Percentiles rank a stretch among this genome's conserved stretches.
These are phyloP conservation scores for Dimocarpus longan DNA, from an alignment of 345 rosid species.

Conservation along the genomic window DNA sequence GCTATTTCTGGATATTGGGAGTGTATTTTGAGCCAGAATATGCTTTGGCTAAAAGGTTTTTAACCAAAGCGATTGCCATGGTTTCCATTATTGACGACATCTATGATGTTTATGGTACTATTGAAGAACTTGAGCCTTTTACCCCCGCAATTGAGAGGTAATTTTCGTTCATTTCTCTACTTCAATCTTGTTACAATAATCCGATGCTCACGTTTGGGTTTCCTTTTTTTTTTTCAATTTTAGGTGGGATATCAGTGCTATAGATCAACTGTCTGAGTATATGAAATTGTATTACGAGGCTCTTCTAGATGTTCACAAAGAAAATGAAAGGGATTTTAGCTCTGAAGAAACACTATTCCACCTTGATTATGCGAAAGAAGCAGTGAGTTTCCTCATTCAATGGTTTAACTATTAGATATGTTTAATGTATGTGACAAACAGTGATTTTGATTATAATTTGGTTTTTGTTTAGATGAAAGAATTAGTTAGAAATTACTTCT, in stretches of 20 bases:
- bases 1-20: conserved; percentile 5
- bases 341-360: conserved; percentile 22
- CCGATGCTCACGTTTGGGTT: not conserved
- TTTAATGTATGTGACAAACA: no score
- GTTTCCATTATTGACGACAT: conserved; percentile 20
- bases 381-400: conserved; percentile 20
- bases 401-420: no score
- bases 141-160: conserved; percentile 31
- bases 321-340: conserved; percentile 24
- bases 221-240: not conserved
- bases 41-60: conserved; percentile 3
- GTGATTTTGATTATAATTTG: no score
- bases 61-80: conserved; percentile 28
- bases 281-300: conserved; percentile 30
- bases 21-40: conserved; percentile 24
- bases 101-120: conserved; percentile 35
- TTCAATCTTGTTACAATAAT: no score
- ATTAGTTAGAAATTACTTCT: conserved; percentile 19
- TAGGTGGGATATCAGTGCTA: not conserved
- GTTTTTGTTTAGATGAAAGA: conserved; percentile 26
- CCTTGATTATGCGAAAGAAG: conserved; percentile 31
- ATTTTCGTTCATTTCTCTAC: no score
- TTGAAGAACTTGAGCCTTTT: conserved; percentile 32
- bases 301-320: conserved; percentile 34
- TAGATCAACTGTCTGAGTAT: conserved; percentile 5